A percentile compares a stretch with the other conserved stretches of the same genome.
Evolutionary conservation across 2,329 filamentous ascomycete species (phyloP).

Genomic region (Fusarium bulbicola): DNA sequence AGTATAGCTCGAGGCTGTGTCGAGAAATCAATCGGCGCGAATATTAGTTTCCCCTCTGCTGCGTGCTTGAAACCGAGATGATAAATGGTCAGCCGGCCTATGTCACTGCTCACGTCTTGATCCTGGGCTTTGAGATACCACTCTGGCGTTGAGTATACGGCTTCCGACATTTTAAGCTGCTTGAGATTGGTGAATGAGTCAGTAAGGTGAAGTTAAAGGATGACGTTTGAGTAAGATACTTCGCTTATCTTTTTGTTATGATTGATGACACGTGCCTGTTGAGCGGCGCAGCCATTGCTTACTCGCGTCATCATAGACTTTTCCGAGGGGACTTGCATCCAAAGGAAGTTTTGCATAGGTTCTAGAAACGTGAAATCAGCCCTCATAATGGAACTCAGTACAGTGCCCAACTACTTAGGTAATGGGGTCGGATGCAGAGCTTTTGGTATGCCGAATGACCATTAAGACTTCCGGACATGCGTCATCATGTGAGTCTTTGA

Average conservation of each 20-base stretch:
- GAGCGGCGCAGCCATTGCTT: background rate
- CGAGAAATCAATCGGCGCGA: background rate
- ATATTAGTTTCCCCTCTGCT: background rate
- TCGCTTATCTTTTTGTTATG: background rate
- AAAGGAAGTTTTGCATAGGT: background rate
- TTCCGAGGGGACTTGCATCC: background rate
- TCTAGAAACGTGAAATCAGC: rapidly evolving
- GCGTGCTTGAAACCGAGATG: slow-evolving; percentile 12
- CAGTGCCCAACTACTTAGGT: background rate
- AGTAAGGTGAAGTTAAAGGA: rapidly evolving
- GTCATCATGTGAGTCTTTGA: rapidly evolving
- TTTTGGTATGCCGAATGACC: background rate
- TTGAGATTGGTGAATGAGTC: background rate
- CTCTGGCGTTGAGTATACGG: background rate
- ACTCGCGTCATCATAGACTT: too few relatives aligned
- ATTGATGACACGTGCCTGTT: background rate
- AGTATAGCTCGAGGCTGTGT: background rate
- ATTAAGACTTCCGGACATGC: background rate
- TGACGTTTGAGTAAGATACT: background rate
- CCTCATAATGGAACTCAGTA: rapidly evolving
- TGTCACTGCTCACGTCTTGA: slow-evolving; percentile 8
- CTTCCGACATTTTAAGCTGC: background rate
- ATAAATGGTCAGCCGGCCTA: background rate
- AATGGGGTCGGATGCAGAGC: rapidly evolving
- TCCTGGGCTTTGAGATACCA: slow-evolving; percentile 9